These are phyloP conservation scores for Pseudoperonospora humuli DNA, from an alignment of 352 stramenopile genomes.

Conservation along the genomic window DNA sequence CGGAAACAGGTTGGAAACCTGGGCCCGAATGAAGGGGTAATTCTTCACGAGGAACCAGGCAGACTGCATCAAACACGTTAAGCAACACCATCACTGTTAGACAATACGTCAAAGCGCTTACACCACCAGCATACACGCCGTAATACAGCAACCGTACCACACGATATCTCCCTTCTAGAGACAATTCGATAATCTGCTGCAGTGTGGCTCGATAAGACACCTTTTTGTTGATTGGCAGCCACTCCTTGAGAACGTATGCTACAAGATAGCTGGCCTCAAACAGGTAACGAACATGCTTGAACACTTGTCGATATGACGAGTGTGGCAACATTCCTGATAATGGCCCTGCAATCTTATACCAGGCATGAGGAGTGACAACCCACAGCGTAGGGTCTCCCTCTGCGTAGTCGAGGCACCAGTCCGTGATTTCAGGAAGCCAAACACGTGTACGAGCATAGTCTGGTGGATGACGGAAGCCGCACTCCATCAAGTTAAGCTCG, in stretches of 20 bases:
- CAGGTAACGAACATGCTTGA: constrained; percentile 63
- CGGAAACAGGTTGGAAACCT: constrained; percentile 68
- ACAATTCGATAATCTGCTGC: constrained; percentile 76
- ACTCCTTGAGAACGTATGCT: constrained; percentile 79
- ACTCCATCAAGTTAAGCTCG: constrained; percentile 73
- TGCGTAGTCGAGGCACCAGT: constrained; percentile 84
- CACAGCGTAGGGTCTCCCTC: constrained; percentile 79
- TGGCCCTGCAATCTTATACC: constrained; percentile 82
- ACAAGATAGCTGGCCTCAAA: constrained; percentile 83
- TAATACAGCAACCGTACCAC: constrained; percentile 35
- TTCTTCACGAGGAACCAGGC: constrained; percentile 83
- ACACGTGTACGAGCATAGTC: constrained; percentile 57
- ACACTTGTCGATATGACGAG: constrained; percentile 56
- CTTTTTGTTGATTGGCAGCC: constrained; percentile 82
- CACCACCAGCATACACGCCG: constrained; percentile 2
- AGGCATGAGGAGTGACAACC: constrained; percentile 74
- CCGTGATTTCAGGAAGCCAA: constrained; percentile 78
- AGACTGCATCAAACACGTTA: constrained; percentile 31
- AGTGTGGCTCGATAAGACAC: constrained; percentile 77
- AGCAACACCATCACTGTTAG: constrained; percentile 18
- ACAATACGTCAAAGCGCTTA: constrained; percentile 9
- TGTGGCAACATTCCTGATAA: constrained; percentile 71
- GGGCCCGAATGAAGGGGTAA: constrained; percentile 67
- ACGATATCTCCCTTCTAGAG: constrained; percentile 58
- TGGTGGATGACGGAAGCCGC: constrained; percentile 60